Evolutionary conservation across 495 filamentous ascomycete species (phyloP).

Genomic region (Aspergillus homomorphus): DNA sequence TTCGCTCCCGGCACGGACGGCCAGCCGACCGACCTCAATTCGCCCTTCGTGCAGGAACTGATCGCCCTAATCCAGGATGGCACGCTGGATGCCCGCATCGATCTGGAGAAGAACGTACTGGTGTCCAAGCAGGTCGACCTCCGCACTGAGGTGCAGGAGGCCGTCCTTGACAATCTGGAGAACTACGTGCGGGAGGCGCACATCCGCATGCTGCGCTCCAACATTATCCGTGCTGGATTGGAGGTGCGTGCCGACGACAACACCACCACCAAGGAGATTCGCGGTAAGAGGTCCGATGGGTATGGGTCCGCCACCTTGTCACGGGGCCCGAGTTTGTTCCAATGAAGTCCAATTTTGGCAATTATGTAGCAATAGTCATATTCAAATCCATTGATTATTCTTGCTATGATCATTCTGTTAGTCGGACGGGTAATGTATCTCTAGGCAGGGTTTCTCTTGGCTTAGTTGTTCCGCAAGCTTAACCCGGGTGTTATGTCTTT

Average conservation of each 20-base stretch:
- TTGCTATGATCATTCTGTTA: too few relatives aligned
- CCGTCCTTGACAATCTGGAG: slow-evolving; percentile 62
- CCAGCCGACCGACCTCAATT: slow-evolving; percentile 43
- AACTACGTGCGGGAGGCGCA: slow-evolving; percentile 71
- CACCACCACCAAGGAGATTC: slow-evolving; percentile 7
- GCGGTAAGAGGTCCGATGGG: slow-evolving; percentile 6
- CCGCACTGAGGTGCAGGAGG: slow-evolving; percentile 62
- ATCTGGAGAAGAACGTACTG: slow-evolving; percentile 76
- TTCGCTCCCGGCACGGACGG: slow-evolving; percentile 51
- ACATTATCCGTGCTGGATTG: slow-evolving; percentile 68
- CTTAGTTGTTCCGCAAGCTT: too few relatives aligned
- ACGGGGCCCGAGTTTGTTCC: slow-evolving; percentile 15
- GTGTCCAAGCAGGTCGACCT: slow-evolving; percentile 63
- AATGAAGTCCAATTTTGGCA: background rate
- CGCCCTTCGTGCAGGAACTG: slow-evolving; percentile 72
- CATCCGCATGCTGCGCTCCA: slow-evolving; percentile 70
- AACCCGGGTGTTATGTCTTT: too few relatives aligned
- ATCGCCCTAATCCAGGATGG: slow-evolving; percentile 69
- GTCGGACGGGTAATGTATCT: too few relatives aligned
- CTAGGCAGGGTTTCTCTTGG: too few relatives aligned
- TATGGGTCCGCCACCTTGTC: slow-evolving; percentile 11
- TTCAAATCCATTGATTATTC: too few relatives aligned
- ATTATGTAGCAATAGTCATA: background rate
- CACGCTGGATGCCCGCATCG: slow-evolving; percentile 74
- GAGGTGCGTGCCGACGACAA: slow-evolving; percentile 53